Base-by-base conservation (phyloP, 176 grass and related monocot species). In the Ampelocalamus luodianensis region DNA sequence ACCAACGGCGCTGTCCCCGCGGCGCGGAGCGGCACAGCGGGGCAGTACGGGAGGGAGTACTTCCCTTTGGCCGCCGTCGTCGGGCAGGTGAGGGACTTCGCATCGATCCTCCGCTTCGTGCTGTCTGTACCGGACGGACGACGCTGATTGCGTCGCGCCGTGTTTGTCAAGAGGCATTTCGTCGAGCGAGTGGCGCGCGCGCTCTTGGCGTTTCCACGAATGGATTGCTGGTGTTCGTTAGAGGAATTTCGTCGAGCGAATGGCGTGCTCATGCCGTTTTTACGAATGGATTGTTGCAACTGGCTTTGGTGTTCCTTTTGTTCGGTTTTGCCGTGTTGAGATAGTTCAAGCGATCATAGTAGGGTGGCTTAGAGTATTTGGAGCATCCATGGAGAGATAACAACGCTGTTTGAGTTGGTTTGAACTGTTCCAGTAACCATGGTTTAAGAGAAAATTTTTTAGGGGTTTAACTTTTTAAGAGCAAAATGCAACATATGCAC, bases 51-150 rank as follows among this genome's bases (percentile, higher is more conserved):
- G 29, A 78, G 96, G 89, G 85, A 98, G 83, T 95, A 92, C 74
- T 98, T 98, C 78, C 96, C 96, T 15, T 62, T 98, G 82, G 96
- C 93, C 37, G 96, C 91, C 20, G 93, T 95, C 32, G 93, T 98
- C 8, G 96, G 96, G 50, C 96, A 98, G 93, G 96, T 95, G 56
- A 85, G 75, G 24, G 17, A 10, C 24, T 15, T 4, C 12, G 50
- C 67, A 18, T 34, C 5, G 39, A 20, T 83, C 39, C 12, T n/a
- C n/a, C 43, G 0, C 16, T 53, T 65, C 69, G 2, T 60, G 46
- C 29, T 50, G 55, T 13, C 11, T n/a, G 16, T 54, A 54, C 17
- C 16, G 7, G 53, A 8, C 66, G 75, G 55, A 23, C 29, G 60
- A 4, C 6, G 73, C 54, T n/a, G 65, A 36, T 55, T 72, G 65